Base-by-base conservation (phyloP, 140 eudicot genomes). In the Cichorium intybus region DNA sequence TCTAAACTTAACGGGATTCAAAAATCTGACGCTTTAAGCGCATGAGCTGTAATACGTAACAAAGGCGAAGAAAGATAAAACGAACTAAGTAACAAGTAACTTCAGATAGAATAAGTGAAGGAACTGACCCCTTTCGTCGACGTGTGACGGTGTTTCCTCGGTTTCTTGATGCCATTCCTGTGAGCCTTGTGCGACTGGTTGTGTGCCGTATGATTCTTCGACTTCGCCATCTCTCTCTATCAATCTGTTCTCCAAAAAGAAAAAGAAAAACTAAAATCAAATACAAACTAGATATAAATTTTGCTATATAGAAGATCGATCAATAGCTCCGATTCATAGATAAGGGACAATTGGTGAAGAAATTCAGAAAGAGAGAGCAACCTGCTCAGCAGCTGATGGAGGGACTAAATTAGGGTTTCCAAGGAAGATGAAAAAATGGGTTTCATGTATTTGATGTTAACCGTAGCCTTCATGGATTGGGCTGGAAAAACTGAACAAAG, bases 171-270 rank as follows among this genome's bases (percentile, higher is more conserved):
- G 7, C 95, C 95, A 24, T 86, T 86, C 64, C 68, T 72, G 81
- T 85, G 94, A 27, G 94, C 94, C 74, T 85, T 85, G 68, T 41
- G 21, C 18, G 94, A 85, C 78, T 85, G 94, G 64, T 85, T 85
- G 59, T 85, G 94, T 0, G 94, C 94, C 12, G 93, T 85, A 82
- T 85, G 93, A 73, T 85, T 85, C 93, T 86, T 86, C 77, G 95
- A 86, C 75, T 86, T 80, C 48, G 93, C 93, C 93, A 85, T 85
- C 60, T 64, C 68, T 14, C 49, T 43, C 49, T 43, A 15, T 43
- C 49, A 43, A 43, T 15, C 49, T 43, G 49, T 43, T 43, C 15
- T 10, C 46, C 46, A 39, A 39, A 39, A 14, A n/a, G n/a, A n/a
- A 43, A 7, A 7, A 4, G n/a, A 7, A 5, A 6, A 31, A 27